Evolutionary conservation across 306 rosid species (phyloP), one percentile per base, ranked within the genome.

Genomic region (Sicyos edulis): DNA sequence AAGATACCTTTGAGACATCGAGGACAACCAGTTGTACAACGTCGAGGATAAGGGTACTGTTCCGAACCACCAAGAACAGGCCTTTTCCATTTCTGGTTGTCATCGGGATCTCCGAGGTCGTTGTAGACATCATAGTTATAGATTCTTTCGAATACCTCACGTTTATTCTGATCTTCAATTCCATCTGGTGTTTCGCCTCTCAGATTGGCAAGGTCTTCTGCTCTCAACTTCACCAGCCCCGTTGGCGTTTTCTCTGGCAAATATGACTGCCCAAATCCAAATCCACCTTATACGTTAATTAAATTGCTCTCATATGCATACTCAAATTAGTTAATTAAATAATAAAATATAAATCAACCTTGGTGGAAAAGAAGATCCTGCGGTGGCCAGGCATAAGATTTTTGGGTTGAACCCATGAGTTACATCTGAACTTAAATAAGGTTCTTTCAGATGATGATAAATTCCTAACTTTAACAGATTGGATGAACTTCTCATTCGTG

Each of bases 71-170:
- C 78, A n/a, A 79, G 76, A 57, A 79, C 73, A 10, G 82, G 76
- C 10, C 78, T 50, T 34, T 12, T 21, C 32, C 70, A 82, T 6
- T 72, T 76, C 1, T n/a, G n/a, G n/a, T 0, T 4, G 52, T 16
- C 65, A 37, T 82, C 86, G 0, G 86, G 85, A 56, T 82, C 42
- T 29, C 85, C 89, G 16, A 85, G 73, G 47, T 85, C 89, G 2
- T 82, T 85, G 67, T 82, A 85, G 2, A 83, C 81, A 49, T 85
- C 89, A 1, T 85, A 85, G 56, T 80, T 82, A 17, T 85, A 85
- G 7, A 85, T 68, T 14, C 86, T 82, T 20, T 85, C 86, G 8
- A 72, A 74, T 0, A 1, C 7, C 78, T 74, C 8, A 1, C 69
- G 50, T 49, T 32, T 15, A 8, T 34, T n/a, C 49, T 8, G 7